These are phyloP conservation scores for Trichoderma atroviride DNA, from an alignment of 2,329 filamentous ascomycete genomes.

Conservation along the genomic window DNA sequence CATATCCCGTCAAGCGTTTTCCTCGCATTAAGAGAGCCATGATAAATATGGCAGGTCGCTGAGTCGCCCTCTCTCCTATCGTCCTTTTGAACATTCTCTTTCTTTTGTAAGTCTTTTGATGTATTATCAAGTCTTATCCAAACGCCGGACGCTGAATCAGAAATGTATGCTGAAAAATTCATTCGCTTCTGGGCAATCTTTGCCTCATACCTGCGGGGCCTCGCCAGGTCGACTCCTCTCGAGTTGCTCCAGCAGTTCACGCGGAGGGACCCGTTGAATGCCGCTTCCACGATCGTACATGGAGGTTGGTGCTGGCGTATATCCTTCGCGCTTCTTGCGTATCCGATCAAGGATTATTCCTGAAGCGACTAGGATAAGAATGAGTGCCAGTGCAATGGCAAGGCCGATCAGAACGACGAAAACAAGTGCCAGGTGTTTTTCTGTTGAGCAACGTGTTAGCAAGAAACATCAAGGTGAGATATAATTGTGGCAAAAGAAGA, in stretches of 20 bases:
- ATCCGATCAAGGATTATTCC: slow-evolving; percentile 76
- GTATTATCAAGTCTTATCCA: slow-evolving; percentile 38
- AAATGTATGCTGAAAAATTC: slow-evolving; percentile 35
- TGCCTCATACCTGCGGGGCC: slow-evolving; percentile 53
- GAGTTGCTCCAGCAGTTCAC: slow-evolving; percentile 60
- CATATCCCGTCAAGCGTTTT: neutral
- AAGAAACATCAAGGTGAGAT: neutral
- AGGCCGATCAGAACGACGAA: slow-evolving; percentile 81
- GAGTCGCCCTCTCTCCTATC: neutral
- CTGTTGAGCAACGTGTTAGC: neutral
- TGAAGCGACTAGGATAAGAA: slow-evolving; percentile 74
- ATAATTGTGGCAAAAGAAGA: neutral
- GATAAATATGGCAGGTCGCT: neutral
- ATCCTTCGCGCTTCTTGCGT: slow-evolving; percentile 77
- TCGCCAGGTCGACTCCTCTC: slow-evolving; percentile 49
- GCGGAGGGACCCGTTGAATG: slow-evolving; percentile 62
- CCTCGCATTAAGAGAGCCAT: neutral
- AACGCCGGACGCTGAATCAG: slow-evolving; percentile 40
- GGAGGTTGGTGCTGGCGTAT: slow-evolving; percentile 72
- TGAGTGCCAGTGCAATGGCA: slow-evolving; percentile 74
- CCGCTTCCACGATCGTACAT: slow-evolving; percentile 63
- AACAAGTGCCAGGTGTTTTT: slow-evolving; percentile 65
- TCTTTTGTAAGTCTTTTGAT: neutral
- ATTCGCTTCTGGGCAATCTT: neutral
- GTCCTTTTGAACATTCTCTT: neutral